Conservation (phyloP, 352 stramenopile species). For the Phytophthora ohioensis region DNA sequence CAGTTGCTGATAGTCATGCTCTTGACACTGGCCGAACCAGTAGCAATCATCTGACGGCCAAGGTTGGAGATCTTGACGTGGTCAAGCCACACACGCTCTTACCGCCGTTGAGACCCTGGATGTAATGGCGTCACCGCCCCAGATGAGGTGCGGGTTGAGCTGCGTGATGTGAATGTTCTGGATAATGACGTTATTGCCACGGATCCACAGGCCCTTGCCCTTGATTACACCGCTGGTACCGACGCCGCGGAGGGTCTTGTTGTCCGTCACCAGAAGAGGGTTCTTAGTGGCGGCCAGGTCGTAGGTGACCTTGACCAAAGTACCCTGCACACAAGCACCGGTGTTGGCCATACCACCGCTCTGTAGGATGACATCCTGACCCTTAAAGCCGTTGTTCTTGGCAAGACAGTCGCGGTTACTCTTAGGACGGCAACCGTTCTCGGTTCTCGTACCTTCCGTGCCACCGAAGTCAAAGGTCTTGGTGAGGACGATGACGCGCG, state of each 20-base stretch:
- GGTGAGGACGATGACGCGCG: slow-evolving; percentile 64
- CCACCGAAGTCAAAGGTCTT: slow-evolving; percentile 62
- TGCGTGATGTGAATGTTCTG: slow-evolving; percentile 61
- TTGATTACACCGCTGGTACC: slow-evolving; percentile 51
- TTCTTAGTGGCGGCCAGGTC: slow-evolving; percentile 36
- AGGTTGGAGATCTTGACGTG: slow-evolving; percentile 55
- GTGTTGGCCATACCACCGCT: slow-evolving; percentile 60
- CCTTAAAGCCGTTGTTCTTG: slow-evolving; percentile 66
- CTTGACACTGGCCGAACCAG: slow-evolving; percentile 41
- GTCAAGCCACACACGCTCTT: slow-evolving; percentile 57
- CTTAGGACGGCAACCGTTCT: slow-evolving; percentile 54
- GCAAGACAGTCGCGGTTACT: slow-evolving; percentile 52
- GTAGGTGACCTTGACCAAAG: slow-evolving; percentile 43
- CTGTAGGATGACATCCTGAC: slow-evolving; percentile 65
- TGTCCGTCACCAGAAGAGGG: slow-evolving; percentile 41
- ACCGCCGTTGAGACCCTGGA: slow-evolving; percentile 36
- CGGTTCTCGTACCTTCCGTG: slow-evolving; percentile 57
- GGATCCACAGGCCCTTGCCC: slow-evolving; percentile 52
- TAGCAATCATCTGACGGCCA: slow-evolving; percentile 55
- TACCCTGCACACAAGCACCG: slow-evolving; percentile 55
- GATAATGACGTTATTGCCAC: slow-evolving; percentile 55
- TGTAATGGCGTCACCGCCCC: slow-evolving; percentile 43
- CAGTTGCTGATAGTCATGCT: slow-evolving; percentile 63
- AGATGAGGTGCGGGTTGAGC: slow-evolving; percentile 54
- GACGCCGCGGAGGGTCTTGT: slow-evolving; percentile 59